Conservation (phyloP, 176 grass and related monocot species). For the Chrysopogon serrulatus region DNA sequence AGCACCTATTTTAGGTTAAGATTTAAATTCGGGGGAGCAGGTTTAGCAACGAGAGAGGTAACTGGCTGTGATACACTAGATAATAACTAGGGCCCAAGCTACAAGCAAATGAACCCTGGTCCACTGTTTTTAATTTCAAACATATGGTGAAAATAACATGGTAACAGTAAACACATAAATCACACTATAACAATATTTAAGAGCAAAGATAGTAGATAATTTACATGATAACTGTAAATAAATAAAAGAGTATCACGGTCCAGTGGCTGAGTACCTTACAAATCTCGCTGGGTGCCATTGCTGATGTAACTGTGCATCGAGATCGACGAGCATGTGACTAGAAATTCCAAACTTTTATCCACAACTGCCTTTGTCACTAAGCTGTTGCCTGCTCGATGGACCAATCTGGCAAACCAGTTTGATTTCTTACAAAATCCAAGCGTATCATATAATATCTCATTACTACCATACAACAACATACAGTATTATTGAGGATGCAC, state of each 20-base stretch:
- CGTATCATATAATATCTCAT: background rate
- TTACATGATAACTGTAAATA: background rate
- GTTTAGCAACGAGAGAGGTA: too few species aligned
- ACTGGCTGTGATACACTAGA: background rate
- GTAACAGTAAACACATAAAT: background rate
- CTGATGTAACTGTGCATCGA: constrained; percentile 32
- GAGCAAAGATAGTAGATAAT: too few species aligned
- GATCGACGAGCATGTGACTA: constrained; percentile 37
- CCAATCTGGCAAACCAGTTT: background rate
- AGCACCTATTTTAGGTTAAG: rapidly evolving
- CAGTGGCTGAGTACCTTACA: background rate
- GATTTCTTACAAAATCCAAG: background rate
- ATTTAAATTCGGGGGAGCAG: too few species aligned
- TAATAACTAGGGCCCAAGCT: too few species aligned
- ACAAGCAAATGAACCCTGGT: too few species aligned
- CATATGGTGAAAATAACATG: too few species aligned
- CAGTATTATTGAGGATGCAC: background rate
- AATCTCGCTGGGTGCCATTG: background rate
- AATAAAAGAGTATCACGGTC: background rate
- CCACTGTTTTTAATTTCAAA: too few species aligned
- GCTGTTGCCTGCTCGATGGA: background rate
- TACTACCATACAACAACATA: background rate
- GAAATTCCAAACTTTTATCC: constrained; percentile 40
- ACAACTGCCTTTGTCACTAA: background rate
- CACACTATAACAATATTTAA: background rate